These are phyloP conservation scores for Hypoxylon sp. DNA, from an alignment of 2,329 filamentous ascomycete genomes.

Conservation along the genomic window DNA sequence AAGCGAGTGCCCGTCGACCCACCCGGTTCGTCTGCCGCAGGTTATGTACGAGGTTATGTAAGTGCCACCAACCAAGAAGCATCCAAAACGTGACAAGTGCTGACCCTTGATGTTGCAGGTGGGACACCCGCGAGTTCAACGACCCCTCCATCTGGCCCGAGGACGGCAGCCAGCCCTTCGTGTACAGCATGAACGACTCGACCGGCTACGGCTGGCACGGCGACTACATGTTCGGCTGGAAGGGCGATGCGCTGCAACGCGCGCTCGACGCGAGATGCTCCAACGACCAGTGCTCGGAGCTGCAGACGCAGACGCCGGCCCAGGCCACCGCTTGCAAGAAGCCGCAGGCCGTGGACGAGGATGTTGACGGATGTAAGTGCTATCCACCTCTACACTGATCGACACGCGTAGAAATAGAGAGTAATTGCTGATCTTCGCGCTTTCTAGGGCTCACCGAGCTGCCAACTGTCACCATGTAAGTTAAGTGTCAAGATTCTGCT, in stretches of 20 bases:
- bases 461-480: conserved; percentile 28
- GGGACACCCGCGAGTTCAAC: conserved; percentile 46
- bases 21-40: conserved; percentile 45
- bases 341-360: conserved; percentile 35
- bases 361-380: conserved; percentile 36
- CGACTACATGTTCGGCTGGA: conserved; percentile 49
- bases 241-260: conserved; percentile 47
- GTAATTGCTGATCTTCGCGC: conserved; percentile 10
- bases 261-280: conserved; percentile 45
- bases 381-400: too few species aligned
- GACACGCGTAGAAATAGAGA: not conserved
- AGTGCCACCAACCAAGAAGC: too few species aligned
- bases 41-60: conserved; percentile 53
- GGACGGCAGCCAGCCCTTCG: conserved; percentile 42
- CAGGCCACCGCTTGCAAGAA: conserved; percentile 41
- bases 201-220: conserved; percentile 48
- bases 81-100: too few species aligned
- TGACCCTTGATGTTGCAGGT: too few species aligned
- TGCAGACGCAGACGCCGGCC: conserved; percentile 37
- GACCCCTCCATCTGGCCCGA: conserved; percentile 43
- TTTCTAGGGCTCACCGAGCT: conserved; percentile 31
- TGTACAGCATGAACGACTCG: conserved; percentile 39
- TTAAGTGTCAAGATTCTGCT: not conserved
- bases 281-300: conserved; percentile 38
- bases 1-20: conserved; percentile 32